Percentiles rank a stretch among this genome's conserved stretches.
phyloP scores from a whole-genome alignment of 1,284 basidiomycete species.

The Flammula alnicola region DNA sequence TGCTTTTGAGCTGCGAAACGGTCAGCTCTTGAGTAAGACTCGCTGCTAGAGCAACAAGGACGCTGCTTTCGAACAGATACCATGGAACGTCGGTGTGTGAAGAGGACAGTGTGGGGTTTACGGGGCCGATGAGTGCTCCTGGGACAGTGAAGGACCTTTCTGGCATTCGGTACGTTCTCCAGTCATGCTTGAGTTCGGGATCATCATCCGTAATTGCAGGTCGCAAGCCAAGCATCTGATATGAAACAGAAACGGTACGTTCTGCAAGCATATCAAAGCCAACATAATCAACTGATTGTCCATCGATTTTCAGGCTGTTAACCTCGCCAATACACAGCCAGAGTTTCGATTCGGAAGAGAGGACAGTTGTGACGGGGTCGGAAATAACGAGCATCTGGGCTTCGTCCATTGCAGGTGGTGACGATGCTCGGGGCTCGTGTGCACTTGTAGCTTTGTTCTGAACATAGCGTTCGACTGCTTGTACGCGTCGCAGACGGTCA shows the following conservation, averaged over 20 bases:
- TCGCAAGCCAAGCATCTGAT: conserved; percentile 26
- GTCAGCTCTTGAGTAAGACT: no score
- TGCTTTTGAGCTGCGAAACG: no score
- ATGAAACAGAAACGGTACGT: conserved; percentile 19
- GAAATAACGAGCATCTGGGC: conserved; percentile 10
- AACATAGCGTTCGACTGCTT: conserved; percentile 13
- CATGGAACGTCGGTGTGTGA: no score
- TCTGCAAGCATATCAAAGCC: conserved; percentile 23
- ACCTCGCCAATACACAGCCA: conserved; percentile 33
- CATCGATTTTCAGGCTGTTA: conserved; percentile 21
- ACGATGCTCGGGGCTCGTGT: neutral
- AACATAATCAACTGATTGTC: conserved; percentile 21
- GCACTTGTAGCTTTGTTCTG: neutral
- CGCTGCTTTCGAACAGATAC: no score
- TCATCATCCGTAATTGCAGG: conserved; percentile 26
- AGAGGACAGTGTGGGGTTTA: no score
- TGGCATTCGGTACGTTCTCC: conserved; percentile 18
- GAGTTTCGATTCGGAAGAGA: conserved; percentile 20
- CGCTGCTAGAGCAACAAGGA: no score
- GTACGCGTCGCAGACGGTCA: conserved; percentile 22
- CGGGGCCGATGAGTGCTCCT: no score
- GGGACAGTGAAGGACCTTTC: no score
- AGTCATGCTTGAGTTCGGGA: conserved; percentile 23
- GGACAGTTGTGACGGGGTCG: conserved; percentile 25
- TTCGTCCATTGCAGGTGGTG: neutral